Base-by-base conservation (phyloP, 192 early-diverging fungal genomes). In the Fimicolochytrium jonesii region DNA sequence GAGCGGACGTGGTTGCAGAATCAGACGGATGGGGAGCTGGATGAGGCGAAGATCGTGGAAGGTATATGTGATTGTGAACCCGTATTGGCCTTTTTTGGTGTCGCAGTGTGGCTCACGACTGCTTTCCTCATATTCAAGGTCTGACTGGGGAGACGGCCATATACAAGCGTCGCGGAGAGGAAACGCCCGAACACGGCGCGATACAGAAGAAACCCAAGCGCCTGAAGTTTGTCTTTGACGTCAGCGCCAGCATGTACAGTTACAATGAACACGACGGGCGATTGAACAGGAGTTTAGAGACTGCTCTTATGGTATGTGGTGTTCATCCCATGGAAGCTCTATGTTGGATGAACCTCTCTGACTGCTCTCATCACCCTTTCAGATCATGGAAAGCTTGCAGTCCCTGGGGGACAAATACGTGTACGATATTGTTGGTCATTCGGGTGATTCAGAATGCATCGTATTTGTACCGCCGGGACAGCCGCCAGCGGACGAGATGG, bases 1-100 rank as follows among this genome's bases (percentile, higher is more conserved):
- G 90, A 92, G 56, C 82, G 90, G 9, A 82, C 88, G 11, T 92
- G 90, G 90, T 72, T 92, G 18, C 81, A 85, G 53, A 89, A 88
- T 64, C 87, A 90, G 62, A 82, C 78, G 26, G 83, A 86, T 15
- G 90, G 90, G 22, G 90, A 92, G 54, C 52, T 92, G 46, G 90
- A 92, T 51, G 90, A 92, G 59, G 83, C 82, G 0, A 92, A 88
- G 55, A 70, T 92, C 69, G 75, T 77, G 47, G 75, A 58, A 29
- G 42, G 50, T 52, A 9, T 25, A 36, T 28, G 2, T 17, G n/a
- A n/a, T n/a, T n/a, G 17, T 29, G 9, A 26, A 31, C 42, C n/a
- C 23, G 3, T 56, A 30, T 18, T 44, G 59, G 23, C n/a, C 29
- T 35, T 23, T 29, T 13, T 20, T 41, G 11, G 26, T 45, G 7